Conservation (phyloP, 1,284 basidiomycete species). For the Ganoderma lingzhi region DNA sequence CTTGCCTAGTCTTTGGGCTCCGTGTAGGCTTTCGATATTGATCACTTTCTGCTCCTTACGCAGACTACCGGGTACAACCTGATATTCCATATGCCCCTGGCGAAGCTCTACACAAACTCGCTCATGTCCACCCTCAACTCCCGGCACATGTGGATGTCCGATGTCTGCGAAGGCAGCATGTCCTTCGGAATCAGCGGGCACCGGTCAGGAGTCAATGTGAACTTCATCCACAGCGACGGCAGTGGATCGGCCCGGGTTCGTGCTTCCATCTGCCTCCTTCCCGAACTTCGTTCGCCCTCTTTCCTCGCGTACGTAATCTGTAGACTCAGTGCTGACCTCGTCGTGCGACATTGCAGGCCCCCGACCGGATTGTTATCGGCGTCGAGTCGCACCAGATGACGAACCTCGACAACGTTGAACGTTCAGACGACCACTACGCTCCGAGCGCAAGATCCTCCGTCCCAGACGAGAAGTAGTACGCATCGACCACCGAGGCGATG, state of each 20-base stretch:
- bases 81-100: slow-evolving; percentile 40
- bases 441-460: background rate
- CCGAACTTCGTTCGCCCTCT: too few relatives aligned
- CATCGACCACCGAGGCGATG: background rate
- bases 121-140: slow-evolving; percentile 42
- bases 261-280: too few relatives aligned
- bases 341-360: slow-evolving; percentile 13
- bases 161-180: background rate
- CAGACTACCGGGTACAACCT: slow-evolving; percentile 35
- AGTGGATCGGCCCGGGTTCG: background rate
- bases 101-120: slow-evolving; percentile 44
- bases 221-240: background rate
- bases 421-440: background rate
- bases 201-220: background rate
- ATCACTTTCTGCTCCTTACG: too few relatives aligned
- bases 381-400: slow-evolving; percentile 39
- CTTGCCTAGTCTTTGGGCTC: background rate
- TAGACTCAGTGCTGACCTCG: too few relatives aligned
- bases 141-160: slow-evolving; percentile 22
- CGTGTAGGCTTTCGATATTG: background rate
- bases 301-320: too few relatives aligned
- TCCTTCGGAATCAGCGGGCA: background rate
- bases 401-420: slow-evolving; percentile 17
- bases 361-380: slow-evolving; percentile 37
- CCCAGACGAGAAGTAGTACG: background rate